phyloP scores from a whole-genome alignment of 2,329 filamentous ascomycete species.

The Magnaporthiopsis poae region DNA sequence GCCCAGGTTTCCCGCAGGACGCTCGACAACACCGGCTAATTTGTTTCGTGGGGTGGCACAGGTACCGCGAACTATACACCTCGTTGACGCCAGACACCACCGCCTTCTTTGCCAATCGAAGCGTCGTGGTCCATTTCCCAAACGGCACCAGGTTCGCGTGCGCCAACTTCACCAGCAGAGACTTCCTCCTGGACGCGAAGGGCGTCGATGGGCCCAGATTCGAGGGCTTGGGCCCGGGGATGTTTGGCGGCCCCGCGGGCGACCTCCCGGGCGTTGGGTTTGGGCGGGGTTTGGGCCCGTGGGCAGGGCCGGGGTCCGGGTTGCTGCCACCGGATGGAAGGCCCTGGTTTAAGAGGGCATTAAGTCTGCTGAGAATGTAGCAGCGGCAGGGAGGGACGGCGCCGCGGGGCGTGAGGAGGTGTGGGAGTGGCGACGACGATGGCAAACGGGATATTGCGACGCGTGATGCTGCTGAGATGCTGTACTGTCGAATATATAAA shows the following conservation, averaged over 20 bases:
- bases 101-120: conserved; percentile 57
- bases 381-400: too few species aligned
- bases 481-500: too few species aligned
- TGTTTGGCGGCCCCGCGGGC: not conserved
- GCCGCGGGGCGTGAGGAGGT: too few species aligned
- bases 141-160: conserved; percentile 57
- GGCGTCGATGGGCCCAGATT: not conserved
- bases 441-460: not conserved
- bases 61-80: conserved; percentile 42
- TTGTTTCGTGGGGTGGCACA: conserved; percentile 25
- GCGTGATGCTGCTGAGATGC: too few species aligned
- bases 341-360: not conserved
- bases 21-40: not conserved
- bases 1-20: not conserved
- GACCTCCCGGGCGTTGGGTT: too few species aligned
- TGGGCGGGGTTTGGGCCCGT: not conserved
- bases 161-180: conserved; percentile 44
- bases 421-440: not conserved
- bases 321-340: not conserved
- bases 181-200: not conserved
- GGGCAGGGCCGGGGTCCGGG: not conserved
- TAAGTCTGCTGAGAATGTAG: not conserved
- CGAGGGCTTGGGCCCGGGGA: not conserved
- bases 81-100: conserved; percentile 40
- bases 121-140: conserved; percentile 53